Base-by-base conservation (phyloP, 495 filamentous ascomycete species). In the Rostrohypoxylon terebratum region DNA sequence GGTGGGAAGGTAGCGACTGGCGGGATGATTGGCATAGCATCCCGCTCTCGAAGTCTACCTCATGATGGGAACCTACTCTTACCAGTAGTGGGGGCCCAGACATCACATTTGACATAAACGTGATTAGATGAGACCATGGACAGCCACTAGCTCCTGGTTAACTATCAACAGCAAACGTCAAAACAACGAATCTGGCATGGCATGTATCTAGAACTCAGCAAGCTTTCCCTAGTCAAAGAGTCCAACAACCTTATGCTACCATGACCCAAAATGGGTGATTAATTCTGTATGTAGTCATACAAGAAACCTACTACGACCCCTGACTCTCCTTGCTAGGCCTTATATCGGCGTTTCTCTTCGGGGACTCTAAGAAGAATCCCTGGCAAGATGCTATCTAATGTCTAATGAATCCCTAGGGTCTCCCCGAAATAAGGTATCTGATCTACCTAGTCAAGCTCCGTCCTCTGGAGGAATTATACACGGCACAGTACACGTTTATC, bases 321-420 rank as follows among this genome's bases (percentile, higher is more conserved):
- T 38, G 48, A 25, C 36, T 59, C 57, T 53, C 38, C n/a, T 72
- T 57, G 48, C 40, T 34, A 62, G 57, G 63, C 58, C 28, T 57
- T 63, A 45, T 63, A 48, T 67, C 60, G 50, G 63, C 69, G 63
- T 53, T 67, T 72, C 50, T 66, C 59, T 14, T 44, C 44, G 59
- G 47, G 47, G 31, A 38, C 20, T 47, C 9, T 1, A 44, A 21
- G 51, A 70, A n/a, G 31, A 18, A 13, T 11, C 57, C 61, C 34
- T 34, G 14, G 62, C 53, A 50, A 63, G 62, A 55, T 59, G 48
- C 47, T 47, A 45, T 31, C 54, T 28, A 65, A 36, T 45, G 40
- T 23, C 44, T 28, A 45, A 50, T 11, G 47, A n/a, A 53, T 50
- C 13, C 36, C 60, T 53, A 10, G 40, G 45, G 42, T 9, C 20